Conservation (phyloP, 257 asterid genomes). For the Penstemon eatonii region DNA sequence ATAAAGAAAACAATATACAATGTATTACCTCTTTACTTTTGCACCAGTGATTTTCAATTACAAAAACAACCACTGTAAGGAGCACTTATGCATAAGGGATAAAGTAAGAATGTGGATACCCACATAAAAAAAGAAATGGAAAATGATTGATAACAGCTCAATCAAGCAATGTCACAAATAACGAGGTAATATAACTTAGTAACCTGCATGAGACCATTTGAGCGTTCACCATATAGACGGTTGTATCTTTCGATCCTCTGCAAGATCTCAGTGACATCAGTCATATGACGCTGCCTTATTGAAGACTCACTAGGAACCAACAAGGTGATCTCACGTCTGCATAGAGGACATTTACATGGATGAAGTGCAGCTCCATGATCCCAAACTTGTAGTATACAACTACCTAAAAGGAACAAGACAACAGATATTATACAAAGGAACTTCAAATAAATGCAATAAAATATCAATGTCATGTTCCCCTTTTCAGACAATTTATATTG, state of each 20-base stretch:
- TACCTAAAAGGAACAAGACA: constrained; percentile 44
- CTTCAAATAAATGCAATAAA: neutral
- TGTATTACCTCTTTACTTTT: constrained; percentile 1
- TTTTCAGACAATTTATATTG: neutral
- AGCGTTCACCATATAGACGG: constrained; percentile 61
- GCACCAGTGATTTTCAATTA: neutral
- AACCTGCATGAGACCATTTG: constrained; percentile 75
- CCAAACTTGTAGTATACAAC: constrained; percentile 86
- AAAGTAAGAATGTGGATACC: constrained; percentile 1
- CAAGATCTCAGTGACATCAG: constrained; percentile 53
- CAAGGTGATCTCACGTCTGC: constrained; percentile 86
- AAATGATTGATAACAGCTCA: constrained; percentile 12
- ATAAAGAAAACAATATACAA: neutral
- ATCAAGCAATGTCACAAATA: constrained; percentile 14
- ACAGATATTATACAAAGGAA: constrained; percentile 6
- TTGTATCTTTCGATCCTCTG: constrained; percentile 71
- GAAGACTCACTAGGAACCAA: constrained; percentile 81
- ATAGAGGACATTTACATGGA: constrained; percentile 85
- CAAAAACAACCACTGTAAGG: neutral
- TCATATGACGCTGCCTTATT: constrained; percentile 42
- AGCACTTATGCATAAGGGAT: neutral
- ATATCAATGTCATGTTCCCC: neutral
- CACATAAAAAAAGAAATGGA: neutral
- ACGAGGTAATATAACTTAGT: constrained; percentile 15
- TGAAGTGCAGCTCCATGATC: constrained; percentile 73